Percentiles rank a stretch among this genome's conserved stretches.
Conservation (phyloP, 208 protist genomes). For the Crithidia sp. region DNA sequence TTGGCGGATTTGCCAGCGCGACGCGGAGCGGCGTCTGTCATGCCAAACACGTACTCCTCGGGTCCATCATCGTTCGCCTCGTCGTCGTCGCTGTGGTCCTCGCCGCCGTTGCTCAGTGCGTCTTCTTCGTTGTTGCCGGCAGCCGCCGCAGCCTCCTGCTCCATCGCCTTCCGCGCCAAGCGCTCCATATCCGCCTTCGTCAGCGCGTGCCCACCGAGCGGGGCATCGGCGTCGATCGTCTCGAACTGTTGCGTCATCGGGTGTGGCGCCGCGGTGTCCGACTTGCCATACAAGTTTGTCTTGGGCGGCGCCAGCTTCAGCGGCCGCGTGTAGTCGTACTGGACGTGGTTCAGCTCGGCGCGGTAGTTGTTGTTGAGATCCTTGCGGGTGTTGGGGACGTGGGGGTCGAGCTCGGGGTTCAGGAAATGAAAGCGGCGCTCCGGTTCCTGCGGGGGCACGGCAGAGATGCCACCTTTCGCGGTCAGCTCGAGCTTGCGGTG, state of each 20-base stretch:
- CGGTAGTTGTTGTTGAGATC: conserved; percentile 78
- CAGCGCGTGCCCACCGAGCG: conserved; percentile 67
- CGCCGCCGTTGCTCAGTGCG: neutral
- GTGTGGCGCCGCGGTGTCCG: conserved; percentile 60
- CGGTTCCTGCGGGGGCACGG: conserved; percentile 71
- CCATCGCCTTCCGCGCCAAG: conserved; percentile 1
- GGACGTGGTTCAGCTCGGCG: conserved; percentile 45
- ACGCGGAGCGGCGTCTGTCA: conserved; percentile 52
- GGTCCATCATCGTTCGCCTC: conserved; percentile 39
- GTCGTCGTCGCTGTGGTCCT: conserved; percentile 16
- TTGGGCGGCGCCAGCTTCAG: conserved; percentile 52
- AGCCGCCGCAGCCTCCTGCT: conserved; percentile 3
- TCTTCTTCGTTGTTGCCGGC: conserved; percentile 14
- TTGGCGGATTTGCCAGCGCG: conserved; percentile 12
- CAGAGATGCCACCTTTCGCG: conserved; percentile 67
- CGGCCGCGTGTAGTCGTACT: conserved; percentile 70
- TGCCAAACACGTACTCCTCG: conserved; percentile 77
- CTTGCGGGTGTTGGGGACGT: conserved; percentile 62
- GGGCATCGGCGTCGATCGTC: conserved; percentile 55
- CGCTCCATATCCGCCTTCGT: conserved; percentile 72
- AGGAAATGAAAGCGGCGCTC: conserved; percentile 85
- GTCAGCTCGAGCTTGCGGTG: conserved; percentile 77
- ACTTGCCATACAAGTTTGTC: conserved; percentile 75
- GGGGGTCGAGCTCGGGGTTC: conserved; percentile 69
- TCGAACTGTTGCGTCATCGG: conserved; percentile 66